phyloP scores from a whole-genome alignment of 768 basidiomycete genomes.

The Trametes sanguinea region DNA sequence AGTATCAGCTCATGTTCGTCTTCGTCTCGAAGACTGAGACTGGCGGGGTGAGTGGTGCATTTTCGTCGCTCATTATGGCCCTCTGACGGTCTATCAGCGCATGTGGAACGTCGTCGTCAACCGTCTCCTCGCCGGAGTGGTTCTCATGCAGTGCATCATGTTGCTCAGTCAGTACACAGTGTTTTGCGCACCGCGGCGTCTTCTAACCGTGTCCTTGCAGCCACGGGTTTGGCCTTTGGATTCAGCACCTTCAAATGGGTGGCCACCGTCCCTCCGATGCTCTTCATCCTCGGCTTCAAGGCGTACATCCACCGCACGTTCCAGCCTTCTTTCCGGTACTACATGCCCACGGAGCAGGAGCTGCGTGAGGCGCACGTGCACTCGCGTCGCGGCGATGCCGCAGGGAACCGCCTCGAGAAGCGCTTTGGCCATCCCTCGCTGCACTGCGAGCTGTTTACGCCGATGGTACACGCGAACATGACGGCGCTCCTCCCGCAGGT shows the following conservation, averaged over 20 bases:
- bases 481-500: conserved; percentile 76
- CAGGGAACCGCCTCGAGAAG: conserved; percentile 75
- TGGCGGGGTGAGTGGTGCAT: conserved; percentile 70
- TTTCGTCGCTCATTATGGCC: neutral
- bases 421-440: conserved; percentile 96
- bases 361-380: conserved; percentile 72
- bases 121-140: conserved; percentile 71
- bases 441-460: conserved; percentile 82
- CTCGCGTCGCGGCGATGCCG: conserved; percentile 73
- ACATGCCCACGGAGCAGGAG: conserved; percentile 81
- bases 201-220: conserved; percentile 38
- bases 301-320: conserved; percentile 74
- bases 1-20: conserved; percentile 97
- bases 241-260: conserved; percentile 77
- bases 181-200: neutral
- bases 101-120: conserved; percentile 96
- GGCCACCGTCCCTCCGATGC: conserved; percentile 81
- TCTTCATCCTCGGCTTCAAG: conserved; percentile 83
- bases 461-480: conserved; percentile 86
- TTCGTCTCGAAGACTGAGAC: conserved; percentile 87
- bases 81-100: conserved; percentile 47
- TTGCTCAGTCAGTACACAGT: conserved; percentile 67
- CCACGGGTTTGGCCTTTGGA: conserved; percentile 80
- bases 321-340: conserved; percentile 73
- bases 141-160: conserved; percentile 89